These are phyloP conservation scores for Kodamaea hsintzibuensis DNA, from an alignment of 805 yeast species.

Conservation along the genomic window DNA sequence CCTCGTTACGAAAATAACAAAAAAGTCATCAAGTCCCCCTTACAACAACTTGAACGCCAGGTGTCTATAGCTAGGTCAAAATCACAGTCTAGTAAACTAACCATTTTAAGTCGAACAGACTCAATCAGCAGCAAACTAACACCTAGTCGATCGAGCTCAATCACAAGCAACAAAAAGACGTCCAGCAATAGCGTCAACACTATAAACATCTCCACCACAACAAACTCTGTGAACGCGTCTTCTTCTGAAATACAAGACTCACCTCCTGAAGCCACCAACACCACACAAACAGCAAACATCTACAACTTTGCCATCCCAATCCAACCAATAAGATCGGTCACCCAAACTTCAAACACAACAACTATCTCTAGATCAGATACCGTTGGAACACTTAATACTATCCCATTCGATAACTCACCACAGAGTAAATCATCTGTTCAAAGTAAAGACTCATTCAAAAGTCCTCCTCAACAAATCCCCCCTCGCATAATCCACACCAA, in stretches of 20 bases:
- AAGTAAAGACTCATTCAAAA: slow-evolving; percentile 1
- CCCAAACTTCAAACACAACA: background rate
- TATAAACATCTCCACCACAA: background rate
- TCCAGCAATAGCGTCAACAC: background rate
- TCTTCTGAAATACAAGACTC: background rate
- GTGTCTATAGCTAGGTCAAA: slow-evolving; percentile 23
- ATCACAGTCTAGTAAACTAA: background rate
- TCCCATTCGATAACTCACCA: background rate
- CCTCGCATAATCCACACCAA: background rate
- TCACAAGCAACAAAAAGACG: background rate
- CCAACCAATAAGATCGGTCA: background rate
- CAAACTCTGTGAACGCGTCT: background rate
- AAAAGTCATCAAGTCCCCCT: slow-evolving; percentile 11
- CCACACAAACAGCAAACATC: background rate
- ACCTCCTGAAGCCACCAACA: background rate
- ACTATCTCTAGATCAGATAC: background rate
- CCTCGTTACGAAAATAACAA: background rate
- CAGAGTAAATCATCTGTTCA: background rate
- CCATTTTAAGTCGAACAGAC: background rate
- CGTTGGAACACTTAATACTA: background rate
- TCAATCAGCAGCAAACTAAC: background rate
- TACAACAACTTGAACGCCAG: slow-evolving; percentile 20
- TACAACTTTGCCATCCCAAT: background rate
- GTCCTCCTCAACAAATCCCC: background rate
- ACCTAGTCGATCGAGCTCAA: background rate